phyloP scores from a whole-genome alignment of 2,329 filamentous ascomycete species.

The Teratosphaeria destructans region DNA sequence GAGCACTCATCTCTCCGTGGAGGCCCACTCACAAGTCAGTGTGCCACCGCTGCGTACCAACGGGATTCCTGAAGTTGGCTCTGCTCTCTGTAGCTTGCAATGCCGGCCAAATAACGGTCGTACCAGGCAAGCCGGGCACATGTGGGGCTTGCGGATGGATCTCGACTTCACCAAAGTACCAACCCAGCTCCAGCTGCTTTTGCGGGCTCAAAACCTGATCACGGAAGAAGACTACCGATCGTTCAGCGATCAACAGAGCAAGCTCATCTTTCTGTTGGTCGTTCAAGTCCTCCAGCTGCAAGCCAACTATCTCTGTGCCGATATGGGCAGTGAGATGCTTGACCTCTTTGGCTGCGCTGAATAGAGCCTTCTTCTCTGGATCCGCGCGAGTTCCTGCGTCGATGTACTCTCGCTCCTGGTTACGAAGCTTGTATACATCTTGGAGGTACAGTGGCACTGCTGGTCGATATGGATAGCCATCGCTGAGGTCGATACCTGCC shows the following conservation, averaged over 20 bases:
- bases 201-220: constrained; percentile 52
- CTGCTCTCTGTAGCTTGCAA: constrained; percentile 47
- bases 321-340: constrained; percentile 52
- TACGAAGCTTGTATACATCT: constrained; percentile 57
- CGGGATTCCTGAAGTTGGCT: constrained; percentile 55
- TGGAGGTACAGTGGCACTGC: constrained; percentile 57
- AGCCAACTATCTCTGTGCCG: constrained; percentile 53
- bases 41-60: constrained; percentile 60
- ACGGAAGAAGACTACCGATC: constrained; percentile 58
- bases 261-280: constrained; percentile 43
- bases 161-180: constrained; percentile 55
- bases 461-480: constrained; percentile 62
- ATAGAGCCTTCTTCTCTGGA: constrained; percentile 48
- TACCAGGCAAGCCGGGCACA: constrained; percentile 48
- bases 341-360: constrained; percentile 31
- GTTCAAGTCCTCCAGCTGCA: constrained; percentile 53
- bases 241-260: constrained; percentile 45
- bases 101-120: constrained; percentile 54
- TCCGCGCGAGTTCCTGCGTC: constrained; percentile 53
- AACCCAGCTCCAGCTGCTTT: constrained; percentile 52
- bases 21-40: constrained; percentile 13
- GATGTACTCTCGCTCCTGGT: constrained; percentile 36
- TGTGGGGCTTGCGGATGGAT: constrained; percentile 54
- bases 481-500: constrained; percentile 57
- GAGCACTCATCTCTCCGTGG: background rate